These are phyloP conservation scores for Rhynchosporium secalis DNA, from an alignment of 2,329 filamentous ascomycete species.

Conservation along the genomic window DNA sequence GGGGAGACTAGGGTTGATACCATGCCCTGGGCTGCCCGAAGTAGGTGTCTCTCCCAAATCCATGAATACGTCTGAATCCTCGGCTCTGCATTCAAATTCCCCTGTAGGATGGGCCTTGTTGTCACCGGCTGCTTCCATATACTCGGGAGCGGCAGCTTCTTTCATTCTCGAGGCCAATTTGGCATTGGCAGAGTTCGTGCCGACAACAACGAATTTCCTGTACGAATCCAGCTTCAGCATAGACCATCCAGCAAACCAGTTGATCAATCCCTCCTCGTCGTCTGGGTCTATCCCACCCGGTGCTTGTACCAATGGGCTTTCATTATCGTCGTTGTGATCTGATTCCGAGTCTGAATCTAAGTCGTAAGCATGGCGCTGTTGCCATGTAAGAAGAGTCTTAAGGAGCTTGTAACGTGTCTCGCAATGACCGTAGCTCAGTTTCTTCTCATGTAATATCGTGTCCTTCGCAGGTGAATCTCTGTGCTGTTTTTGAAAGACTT, in stretches of 20 bases:
- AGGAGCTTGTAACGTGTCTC: conserved; percentile 31
- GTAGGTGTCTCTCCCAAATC: not conserved
- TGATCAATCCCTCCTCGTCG: conserved; percentile 62
- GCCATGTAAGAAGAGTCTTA: conserved; percentile 23
- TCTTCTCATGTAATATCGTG: conserved; percentile 27
- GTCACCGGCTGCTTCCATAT: not conserved
- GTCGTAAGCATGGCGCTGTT: conserved; percentile 13
- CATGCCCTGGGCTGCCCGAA: not conserved
- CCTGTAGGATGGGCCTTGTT: not conserved
- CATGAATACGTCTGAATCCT: conserved; percentile 1
- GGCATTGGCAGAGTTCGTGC: conserved; percentile 35
- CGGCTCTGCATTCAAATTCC: not conserved
- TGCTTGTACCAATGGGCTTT: conserved; percentile 48
- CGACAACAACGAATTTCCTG: conserved; percentile 57
- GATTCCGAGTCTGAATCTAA: conserved; percentile 20
- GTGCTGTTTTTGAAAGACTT: conserved; percentile 28
- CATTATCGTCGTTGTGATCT: conserved; percentile 21
- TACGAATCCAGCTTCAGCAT: conserved; percentile 50
- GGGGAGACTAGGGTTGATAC: conserved; percentile 6
- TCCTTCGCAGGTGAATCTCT: conserved; percentile 33
- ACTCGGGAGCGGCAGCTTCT: not conserved
- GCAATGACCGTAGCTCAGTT: conserved; percentile 33
- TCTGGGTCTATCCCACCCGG: conserved; percentile 52
- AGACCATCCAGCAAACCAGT: conserved; percentile 64
- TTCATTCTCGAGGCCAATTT: conserved; percentile 7